Base-by-base conservation (phyloP, 2,329 filamentous ascomycete genomes). In the Trichoderma semiorbis region DNA sequence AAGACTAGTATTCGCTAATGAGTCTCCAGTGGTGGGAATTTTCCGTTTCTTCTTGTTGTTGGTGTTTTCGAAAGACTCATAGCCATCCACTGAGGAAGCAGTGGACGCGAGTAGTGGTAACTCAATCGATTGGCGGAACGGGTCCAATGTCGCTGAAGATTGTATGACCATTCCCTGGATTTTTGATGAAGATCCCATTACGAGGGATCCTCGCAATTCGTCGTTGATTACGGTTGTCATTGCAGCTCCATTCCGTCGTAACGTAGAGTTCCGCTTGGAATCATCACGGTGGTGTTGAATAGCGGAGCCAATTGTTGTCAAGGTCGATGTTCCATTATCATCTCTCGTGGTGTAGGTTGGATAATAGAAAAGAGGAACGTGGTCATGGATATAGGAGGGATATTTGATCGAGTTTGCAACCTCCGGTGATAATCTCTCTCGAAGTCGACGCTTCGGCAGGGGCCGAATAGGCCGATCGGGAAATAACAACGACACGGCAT, bases 1-100 rank as follows among this genome's bases (percentile, higher is more conserved):
- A 73, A 87, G 85, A 7, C 79, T 77, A 3, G 82, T 81, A 65
- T 82, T 84, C 24, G 86, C 75, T 4, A 81, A 88, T 16, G 90
- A 85, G 77, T 93, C 92, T 21, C 93, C 92, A 11, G 93, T 94
- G 0, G 94, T 94, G 0, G 96, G 96, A 47, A 99, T 98, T 83
- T 99, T 99, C 76, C 96, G 89, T 82, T 99, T 98, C 85, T 98
- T 99, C 83, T 99, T 99, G 80, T 99, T 99, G 81, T 97, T 98
- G 43, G 94, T 97, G 78, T 98, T 98, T 81, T 99, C 96, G 77
- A 98, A 97, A 7, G 94, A 96, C 81, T 99, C 96, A 80, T 98
- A 98, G 16, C 95, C 94, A 80, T 98, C 95, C 12, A 89, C 84
- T 3, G 91, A 92, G 5, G 91, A 92, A 7, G 89, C 87, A 28